Evolutionary conservation across 2,329 filamentous ascomycete species (phyloP), one percentile per base, ranked within the genome.

Genomic region (Helicocarpus griseus): DNA sequence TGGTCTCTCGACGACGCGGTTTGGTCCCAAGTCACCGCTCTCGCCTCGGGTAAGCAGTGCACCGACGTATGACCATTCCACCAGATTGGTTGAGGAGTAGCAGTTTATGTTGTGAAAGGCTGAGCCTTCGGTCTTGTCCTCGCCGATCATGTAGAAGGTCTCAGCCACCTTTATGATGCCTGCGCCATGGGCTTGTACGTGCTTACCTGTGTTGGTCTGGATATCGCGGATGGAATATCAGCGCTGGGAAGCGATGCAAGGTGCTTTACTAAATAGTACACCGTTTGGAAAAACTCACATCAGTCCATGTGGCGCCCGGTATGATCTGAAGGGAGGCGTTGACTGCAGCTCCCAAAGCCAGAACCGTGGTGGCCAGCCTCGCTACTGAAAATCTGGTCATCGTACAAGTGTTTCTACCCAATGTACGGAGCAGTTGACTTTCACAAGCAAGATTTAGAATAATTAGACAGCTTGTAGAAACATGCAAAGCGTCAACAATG

Each of bases 71-170:
- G 69, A 78, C 83, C 83, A 86, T 56, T 82, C 74, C 0, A 83
- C 76, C 0, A 86, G 72, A 63, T 86, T 72, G 11, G 70, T 72
- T 13, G 79, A 83, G 0, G 78, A 79, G 64, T 86, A 86, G 66
- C 83, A 86, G 63, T 85, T 85, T 57, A 86, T 71, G 48, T 81
- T 81, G 53, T 80, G 76, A 63, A 86, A 86, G 0, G 71, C 66
- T 1, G 71, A 75, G 22, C 82, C 81, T n/a, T 77, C 68, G 1
- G 79, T 78, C 63, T 86, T 86, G 67, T 86, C 83, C 63, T 87
- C 83, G 14, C 84, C 84, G 31, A 86, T 78, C 68, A 82, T 76
- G 67, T 86, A 87, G 69, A 80, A 87, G 0, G 74, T 77, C 8
- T 69, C 72, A 40, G 74, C 72, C 1, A 78, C 77, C 57, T 78